These are phyloP conservation scores for Meripilus lineatus DNA, from an alignment of 1,284 basidiomycete species.

Conservation along the genomic window DNA sequence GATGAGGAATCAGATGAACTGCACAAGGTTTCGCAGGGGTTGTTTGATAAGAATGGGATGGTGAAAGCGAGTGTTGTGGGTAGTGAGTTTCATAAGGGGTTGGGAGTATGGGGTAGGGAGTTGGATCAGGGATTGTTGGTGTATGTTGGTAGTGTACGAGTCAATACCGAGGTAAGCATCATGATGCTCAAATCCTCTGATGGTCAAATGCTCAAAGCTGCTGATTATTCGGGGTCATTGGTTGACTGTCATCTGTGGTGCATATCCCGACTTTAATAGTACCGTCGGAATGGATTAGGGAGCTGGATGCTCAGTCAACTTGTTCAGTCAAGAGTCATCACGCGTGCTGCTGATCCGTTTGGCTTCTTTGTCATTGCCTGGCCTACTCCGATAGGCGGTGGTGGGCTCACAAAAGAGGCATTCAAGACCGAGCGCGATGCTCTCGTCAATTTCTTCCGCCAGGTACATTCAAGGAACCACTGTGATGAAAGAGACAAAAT, in stretches of 20 bases:
- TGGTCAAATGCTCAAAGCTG: neutral
- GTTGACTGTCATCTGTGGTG: neutral
- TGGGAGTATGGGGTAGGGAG: conserved; percentile 29
- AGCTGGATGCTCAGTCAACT: conserved; percentile 21
- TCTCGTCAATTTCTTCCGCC: conserved; percentile 18
- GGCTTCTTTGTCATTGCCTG: conserved; percentile 19
- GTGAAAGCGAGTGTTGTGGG: conserved; percentile 23
- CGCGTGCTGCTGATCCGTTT: no score
- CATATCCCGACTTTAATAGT: conserved; percentile 15
- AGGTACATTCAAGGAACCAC: conserved; percentile 6
- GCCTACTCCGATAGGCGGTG: conserved; percentile 10
- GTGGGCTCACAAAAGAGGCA: neutral
- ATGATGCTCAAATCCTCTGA: neutral
- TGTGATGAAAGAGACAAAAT: neutral
- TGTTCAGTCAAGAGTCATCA: conserved; percentile 17
- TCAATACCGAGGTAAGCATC: conserved; percentile 22
- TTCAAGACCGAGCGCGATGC: conserved; percentile 4
- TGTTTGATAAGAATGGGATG: conserved; percentile 25
- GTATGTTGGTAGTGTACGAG: conserved; percentile 22
- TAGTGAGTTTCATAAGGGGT: conserved; percentile 24
- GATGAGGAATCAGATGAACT: conserved; percentile 28
- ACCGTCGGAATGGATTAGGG: conserved; percentile 20
- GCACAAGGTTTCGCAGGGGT: conserved; percentile 20
- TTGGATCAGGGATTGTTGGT: conserved; percentile 23
- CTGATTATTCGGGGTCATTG: neutral